Percentiles rank a stretch among this genome's conserved stretches.
phyloP scores from a whole-genome alignment of 495 filamentous ascomycete species.

The Chaetomium fimeti region DNA sequence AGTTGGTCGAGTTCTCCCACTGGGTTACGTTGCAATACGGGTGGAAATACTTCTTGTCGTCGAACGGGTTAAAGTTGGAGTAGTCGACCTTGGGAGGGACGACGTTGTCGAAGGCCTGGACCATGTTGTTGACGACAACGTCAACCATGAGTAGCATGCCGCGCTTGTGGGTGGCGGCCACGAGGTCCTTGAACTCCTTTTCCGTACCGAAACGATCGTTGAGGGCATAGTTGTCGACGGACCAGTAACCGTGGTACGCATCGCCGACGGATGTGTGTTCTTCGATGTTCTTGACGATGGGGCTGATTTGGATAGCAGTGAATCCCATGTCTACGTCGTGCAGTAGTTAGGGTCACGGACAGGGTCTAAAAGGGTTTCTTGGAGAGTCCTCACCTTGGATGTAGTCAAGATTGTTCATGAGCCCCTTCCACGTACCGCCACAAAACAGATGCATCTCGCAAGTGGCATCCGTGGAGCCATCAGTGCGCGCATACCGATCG shows the following conservation, averaged over 20 bases:
- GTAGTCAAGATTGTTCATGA: conserved; percentile 38
- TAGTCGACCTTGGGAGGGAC: conserved; percentile 57
- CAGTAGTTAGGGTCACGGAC: conserved; percentile 6
- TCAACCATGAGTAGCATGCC: conserved; percentile 78
- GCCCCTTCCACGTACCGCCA: conserved; percentile 63
- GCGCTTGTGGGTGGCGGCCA: conserved; percentile 58
- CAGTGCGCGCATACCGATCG: conserved; percentile 67
- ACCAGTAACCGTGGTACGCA: conserved; percentile 79
- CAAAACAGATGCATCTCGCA: conserved; percentile 64
- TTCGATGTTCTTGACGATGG: conserved; percentile 62
- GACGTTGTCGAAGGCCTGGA: conserved; percentile 50
- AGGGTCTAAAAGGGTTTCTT: not conserved
- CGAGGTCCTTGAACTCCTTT: conserved; percentile 61
- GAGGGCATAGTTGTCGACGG: conserved; percentile 61
- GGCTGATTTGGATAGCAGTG: conserved; percentile 79
- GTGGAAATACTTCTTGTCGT: conserved; percentile 66
- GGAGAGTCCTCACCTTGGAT: conserved; percentile 29
- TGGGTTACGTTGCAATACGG: conserved; percentile 61
- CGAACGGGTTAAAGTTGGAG: conserved; percentile 65
- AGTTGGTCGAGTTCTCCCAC: conserved; percentile 53
- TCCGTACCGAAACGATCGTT: conserved; percentile 66
- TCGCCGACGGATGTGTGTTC: conserved; percentile 49
- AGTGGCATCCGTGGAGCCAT: conserved; percentile 58
- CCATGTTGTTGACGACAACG: conserved; percentile 77
- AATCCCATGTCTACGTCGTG: conserved; percentile 73